Percentiles rank a stretch among this genome's conserved stretches.
Evolutionary conservation across 345 rosid species (phyloP).

Genomic region (Abelmoschus esculentus): DNA sequence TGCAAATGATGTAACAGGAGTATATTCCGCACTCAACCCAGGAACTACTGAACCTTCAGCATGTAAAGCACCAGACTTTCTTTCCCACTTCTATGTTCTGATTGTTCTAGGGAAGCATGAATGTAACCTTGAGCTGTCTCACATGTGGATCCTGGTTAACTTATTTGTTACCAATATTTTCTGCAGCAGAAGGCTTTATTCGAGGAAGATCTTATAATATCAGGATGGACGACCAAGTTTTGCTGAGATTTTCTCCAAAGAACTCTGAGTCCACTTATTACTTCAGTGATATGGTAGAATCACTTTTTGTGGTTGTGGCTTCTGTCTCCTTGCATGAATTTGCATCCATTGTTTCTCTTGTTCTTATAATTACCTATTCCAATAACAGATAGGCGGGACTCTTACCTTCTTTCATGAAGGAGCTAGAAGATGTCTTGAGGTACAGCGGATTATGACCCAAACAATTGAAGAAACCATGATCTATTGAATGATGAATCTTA

Average conservation of each 20-base stretch:
- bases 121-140: conserved; percentile 11
- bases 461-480: background rate
- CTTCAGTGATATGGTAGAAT: conserved; percentile 81
- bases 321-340: conserved; percentile 4
- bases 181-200: conserved; percentile 87
- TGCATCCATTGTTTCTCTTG: background rate
- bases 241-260: conserved; percentile 87
- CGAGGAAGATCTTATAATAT: conserved; percentile 98
- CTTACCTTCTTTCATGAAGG: conserved; percentile 90
- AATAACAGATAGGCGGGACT: conserved; percentile 86
- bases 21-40: conserved; percentile 25
- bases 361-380: conserved; percentile 15
- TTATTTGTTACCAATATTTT: conserved; percentile 42
- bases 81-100: conserved; percentile 5
- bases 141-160: conserved; percentile 22
- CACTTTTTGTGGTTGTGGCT: conserved; percentile 11
- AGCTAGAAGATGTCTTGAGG: conserved; percentile 91
- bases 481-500: conserved; percentile 8
- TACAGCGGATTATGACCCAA: conserved; percentile 19
- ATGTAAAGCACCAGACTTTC: conserved; percentile 41
- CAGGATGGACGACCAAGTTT: conserved; percentile 83
- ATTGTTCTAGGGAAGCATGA: conserved; percentile 11
- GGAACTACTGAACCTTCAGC: conserved; percentile 42
- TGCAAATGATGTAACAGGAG: conserved; percentile 34
- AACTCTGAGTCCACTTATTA: conserved; percentile 85